Conservation (phyloP, 805 yeast species). For the Candida vaughaniae region DNA sequence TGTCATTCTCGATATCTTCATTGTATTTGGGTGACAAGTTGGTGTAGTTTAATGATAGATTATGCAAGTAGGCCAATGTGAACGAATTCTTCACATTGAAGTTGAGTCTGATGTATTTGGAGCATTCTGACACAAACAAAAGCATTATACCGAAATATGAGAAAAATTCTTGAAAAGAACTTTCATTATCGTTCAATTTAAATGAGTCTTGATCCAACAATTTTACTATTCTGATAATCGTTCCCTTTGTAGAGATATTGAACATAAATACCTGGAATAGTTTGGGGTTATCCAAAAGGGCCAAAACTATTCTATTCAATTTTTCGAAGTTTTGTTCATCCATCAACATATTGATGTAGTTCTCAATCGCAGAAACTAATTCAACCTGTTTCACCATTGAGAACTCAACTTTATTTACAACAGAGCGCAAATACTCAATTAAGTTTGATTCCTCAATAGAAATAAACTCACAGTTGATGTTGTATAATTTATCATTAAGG, state of each 20-base stretch:
- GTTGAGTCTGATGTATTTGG: constrained; percentile 19
- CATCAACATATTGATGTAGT: constrained; percentile 23
- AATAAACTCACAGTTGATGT: constrained; percentile 37
- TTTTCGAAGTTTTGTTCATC: constrained; percentile 29
- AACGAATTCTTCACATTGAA: constrained; percentile 28
- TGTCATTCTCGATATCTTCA: constrained; percentile 25
- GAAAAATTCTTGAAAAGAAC: constrained; percentile 63
- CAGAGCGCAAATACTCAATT: constrained; percentile 23
- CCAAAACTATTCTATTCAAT: constrained; percentile 47
- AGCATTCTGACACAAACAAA: constrained; percentile 19
- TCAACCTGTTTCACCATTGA: constrained; percentile 26
- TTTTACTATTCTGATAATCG: constrained; percentile 44
- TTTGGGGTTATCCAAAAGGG: constrained; percentile 44
- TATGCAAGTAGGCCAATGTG: constrained; percentile 32
- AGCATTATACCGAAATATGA: constrained; percentile 66
- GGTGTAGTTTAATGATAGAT: constrained; percentile 30
- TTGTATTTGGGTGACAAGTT: constrained; percentile 23
- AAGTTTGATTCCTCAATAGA: constrained; percentile 41
- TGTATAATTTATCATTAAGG: constrained; percentile 30
- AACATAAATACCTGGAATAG: constrained; percentile 40
- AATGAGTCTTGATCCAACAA: constrained; percentile 48
- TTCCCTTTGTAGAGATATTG: constrained; percentile 43
- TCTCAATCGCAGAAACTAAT: constrained; percentile 17
- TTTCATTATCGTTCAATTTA: constrained; percentile 45
- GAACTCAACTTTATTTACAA: constrained; percentile 21